Percentiles rank a stretch among this genome's conserved stretches.
phyloP scores from a whole-genome alignment of 2,329 filamentous ascomycete genomes.

The Venturia oleaginea region DNA sequence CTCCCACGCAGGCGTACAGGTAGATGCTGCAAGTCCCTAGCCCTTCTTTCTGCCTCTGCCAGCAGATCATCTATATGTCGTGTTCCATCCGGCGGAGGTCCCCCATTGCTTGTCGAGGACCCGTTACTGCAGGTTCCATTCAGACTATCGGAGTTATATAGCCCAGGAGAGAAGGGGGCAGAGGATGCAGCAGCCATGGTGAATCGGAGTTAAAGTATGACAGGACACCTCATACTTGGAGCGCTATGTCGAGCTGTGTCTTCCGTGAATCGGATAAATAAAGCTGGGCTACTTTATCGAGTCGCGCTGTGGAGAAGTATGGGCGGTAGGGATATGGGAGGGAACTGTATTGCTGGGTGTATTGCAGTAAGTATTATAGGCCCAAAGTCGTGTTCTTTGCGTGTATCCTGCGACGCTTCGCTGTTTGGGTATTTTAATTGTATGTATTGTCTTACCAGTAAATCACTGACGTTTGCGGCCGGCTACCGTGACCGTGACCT shows the following conservation, averaged over 20 bases:
- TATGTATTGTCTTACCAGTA: background rate
- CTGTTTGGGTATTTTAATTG: slow-evolving; percentile 5
- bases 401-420: background rate
- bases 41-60: slow-evolving; percentile 26
- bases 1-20: slow-evolving; percentile 19
- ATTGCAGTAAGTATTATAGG: background rate
- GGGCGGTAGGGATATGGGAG: background rate
- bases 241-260: slow-evolving; percentile 1
- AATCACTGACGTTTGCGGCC: background rate
- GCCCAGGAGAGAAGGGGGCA: background rate
- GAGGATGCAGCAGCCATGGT: slow-evolving; percentile 12
- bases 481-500: background rate
- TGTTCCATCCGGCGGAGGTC: slow-evolving; percentile 18
- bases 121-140: slow-evolving; percentile 6
- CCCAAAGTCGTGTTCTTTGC: background rate
- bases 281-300: slow-evolving; percentile 1
- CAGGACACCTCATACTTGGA: background rate
- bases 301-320: background rate
- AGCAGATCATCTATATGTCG: slow-evolving; percentile 35
- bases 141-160: background rate
- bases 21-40: slow-evolving; percentile 18
- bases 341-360: background rate
- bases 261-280: background rate
- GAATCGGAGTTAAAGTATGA: background rate
- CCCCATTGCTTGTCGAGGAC: slow-evolving; percentile 21